These are phyloP conservation scores for Penicillium cinerascens DNA, from an alignment of 495 filamentous ascomycete species.

Conservation along the genomic window DNA sequence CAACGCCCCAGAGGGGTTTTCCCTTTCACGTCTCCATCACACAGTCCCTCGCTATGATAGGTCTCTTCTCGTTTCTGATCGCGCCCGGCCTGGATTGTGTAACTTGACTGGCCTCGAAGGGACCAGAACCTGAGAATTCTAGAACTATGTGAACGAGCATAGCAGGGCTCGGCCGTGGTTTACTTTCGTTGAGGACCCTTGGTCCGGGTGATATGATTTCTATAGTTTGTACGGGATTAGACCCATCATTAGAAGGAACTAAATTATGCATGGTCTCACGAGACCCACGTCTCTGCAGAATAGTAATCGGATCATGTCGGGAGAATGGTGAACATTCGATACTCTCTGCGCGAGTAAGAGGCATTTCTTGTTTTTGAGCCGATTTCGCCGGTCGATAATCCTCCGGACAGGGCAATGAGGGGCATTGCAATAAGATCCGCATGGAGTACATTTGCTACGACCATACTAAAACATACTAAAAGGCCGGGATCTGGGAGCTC, in stretches of 20 bases:
- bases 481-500: constrained; percentile 9
- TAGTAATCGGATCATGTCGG: not conserved
- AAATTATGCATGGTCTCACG: not conserved
- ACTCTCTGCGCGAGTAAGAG: not conserved
- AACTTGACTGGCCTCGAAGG: constrained; percentile 21
- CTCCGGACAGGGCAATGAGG: constrained; percentile 12
- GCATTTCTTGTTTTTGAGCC: constrained; percentile 14
- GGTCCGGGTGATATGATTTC: not conserved
- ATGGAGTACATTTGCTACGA: not conserved
- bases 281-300: not conserved
- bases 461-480: not conserved
- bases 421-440: constrained; percentile 6
- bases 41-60: constrained; percentile 18
- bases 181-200: not conserved
- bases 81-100: constrained; percentile 13
- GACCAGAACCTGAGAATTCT: not conserved
- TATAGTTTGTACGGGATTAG: not conserved
- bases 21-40: constrained; percentile 14
- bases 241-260: not conserved
- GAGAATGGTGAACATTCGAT: not conserved
- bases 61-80: not conserved
- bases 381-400: constrained; percentile 7
- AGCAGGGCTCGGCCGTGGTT: not conserved
- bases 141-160: not conserved
- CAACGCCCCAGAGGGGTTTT: not conserved